Base-by-base conservation (phyloP, 208 protist genomes). In the Acanthamoeba healyi region DNA sequence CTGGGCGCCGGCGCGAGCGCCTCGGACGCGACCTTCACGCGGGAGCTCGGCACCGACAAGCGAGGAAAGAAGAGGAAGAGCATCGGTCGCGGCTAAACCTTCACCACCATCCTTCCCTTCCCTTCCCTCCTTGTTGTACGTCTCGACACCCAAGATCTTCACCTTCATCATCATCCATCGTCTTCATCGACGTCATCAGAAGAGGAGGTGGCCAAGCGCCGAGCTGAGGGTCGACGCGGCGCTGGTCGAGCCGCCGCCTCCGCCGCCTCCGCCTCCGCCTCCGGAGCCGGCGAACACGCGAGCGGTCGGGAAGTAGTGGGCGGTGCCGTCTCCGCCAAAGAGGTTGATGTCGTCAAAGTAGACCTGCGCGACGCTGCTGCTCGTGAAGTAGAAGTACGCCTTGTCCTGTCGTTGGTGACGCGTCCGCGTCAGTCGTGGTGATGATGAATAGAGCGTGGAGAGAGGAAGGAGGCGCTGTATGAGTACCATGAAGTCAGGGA, bases 1-100 rank as follows among this genome's bases (percentile, higher is more conserved):
- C 58, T 65, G n/a, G 58, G 58, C 44, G 44, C 38, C 42, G 74
- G 44, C 44, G 32, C 44, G 42, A 84, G n/a, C 74, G 44, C 74
- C 17, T 38, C 67, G 15, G 74, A 84, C n/a, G 17, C 26, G 7
- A 84, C 44, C 74, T 84, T 84, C 74, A 84, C 74, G 15, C 74
- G 74, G n/a, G 40, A 49, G 42, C 40, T 84, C 38, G 74, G 74
- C 74, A 19, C 74, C 42, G 44, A 49, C 44, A 84, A 84, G 74
- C 38, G 74, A 14, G 74, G 74, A 17, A 84, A 84, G 74, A 84
- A 84, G 74, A 84, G 74, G 44, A 84, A 84, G 74, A 84, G 22
- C 42, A 4, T 58, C 12, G 44, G 74, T 2, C 74, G 74, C 42
- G 74, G 34, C 15, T 77, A 77, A 77, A n/a, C n/a, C n/a, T n/a